These are phyloP conservation scores for Trapa bicornis DNA, from an alignment of 345 rosid genomes.

Conservation along the genomic window DNA sequence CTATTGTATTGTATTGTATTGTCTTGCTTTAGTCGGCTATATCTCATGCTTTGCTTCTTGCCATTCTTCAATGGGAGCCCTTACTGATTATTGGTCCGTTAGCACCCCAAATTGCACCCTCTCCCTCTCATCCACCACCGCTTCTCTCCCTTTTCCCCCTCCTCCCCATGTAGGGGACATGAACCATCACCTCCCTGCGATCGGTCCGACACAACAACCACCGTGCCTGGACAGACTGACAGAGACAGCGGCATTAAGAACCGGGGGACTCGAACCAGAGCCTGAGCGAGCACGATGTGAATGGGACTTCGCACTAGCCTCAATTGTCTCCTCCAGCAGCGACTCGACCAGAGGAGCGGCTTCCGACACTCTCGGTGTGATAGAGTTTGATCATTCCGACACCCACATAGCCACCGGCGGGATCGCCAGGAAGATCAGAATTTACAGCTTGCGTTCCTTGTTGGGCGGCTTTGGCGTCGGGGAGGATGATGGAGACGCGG, in stretches of 20 bases:
- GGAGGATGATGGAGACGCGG: background rate
- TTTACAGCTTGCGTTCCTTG: slow-evolving; percentile 38
- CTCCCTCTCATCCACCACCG: background rate
- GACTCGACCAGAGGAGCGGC: slow-evolving; percentile 15
- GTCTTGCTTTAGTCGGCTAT: background rate
- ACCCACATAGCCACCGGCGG: slow-evolving; percentile 67
- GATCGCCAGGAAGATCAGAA: slow-evolving; percentile 67
- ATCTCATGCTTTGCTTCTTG: background rate
- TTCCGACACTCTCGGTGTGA: slow-evolving; percentile 61
- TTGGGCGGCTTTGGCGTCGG: slow-evolving; percentile 5
- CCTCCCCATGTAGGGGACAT: slow-evolving; percentile 46
- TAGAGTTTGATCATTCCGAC: slow-evolving; percentile 57
- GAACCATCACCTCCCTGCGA: slow-evolving; percentile 21
- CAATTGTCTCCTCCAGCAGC: slow-evolving; percentile 32
- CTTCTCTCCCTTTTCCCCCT: background rate
- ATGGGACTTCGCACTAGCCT: slow-evolving; percentile 53
- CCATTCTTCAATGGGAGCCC: background rate
- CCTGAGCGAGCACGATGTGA: slow-evolving; percentile 26
- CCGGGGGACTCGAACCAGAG: background rate
- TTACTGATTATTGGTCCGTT: background rate
- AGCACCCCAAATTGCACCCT: slow-evolving; percentile 9
- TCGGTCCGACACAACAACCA: slow-evolving; percentile 6
- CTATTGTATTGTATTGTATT: background rate
- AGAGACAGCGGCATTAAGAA: no score
- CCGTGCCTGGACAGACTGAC: background rate